Conservation (phyloP, 441 rosid species). For the Populus trichocarpa region DNA sequence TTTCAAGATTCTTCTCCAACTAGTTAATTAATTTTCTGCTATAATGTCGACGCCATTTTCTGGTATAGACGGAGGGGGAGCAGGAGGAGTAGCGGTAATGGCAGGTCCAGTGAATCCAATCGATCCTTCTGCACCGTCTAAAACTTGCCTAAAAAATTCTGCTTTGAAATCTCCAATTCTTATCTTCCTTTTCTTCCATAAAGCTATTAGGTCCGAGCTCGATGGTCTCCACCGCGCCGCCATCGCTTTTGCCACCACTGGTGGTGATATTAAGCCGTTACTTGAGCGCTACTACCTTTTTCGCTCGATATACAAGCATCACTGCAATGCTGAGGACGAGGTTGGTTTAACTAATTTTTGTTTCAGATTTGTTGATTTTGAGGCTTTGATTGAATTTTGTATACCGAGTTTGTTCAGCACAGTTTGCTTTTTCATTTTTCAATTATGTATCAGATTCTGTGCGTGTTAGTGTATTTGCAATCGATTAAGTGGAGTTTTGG, state of each 20-base stretch:
- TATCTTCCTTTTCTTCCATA: slow-evolving; percentile 66
- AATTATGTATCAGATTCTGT: neutral
- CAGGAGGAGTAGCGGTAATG: slow-evolving; percentile 52
- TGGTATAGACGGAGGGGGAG: slow-evolving; percentile 37
- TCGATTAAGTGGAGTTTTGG: neutral
- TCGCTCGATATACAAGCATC: slow-evolving; percentile 60
- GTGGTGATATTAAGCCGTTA: slow-evolving; percentile 45
- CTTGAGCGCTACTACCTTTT: slow-evolving; percentile 47
- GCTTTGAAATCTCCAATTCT: slow-evolving; percentile 58
- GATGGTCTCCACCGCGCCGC: slow-evolving; percentile 65
- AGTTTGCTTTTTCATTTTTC: neutral
- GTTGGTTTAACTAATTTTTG: slow-evolving; percentile 23
- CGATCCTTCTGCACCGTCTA: slow-evolving; percentile 41
- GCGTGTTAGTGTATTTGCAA: neutral
- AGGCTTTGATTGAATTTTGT: neutral
- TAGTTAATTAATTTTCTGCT: neutral
- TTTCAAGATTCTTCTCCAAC: neutral
- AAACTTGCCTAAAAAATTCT: slow-evolving; percentile 40
- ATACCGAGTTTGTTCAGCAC: neutral
- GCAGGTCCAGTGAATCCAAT: slow-evolving; percentile 46
- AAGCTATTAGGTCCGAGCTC: slow-evolving; percentile 64
- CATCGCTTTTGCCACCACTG: slow-evolving; percentile 44
- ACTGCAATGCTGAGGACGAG: slow-evolving; percentile 80
- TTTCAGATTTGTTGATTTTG: neutral
- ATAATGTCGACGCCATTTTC: slow-evolving; percentile 56